phyloP scores from a whole-genome alignment of 2,329 filamentous ascomycete species.

The Neospermospora avenae region DNA sequence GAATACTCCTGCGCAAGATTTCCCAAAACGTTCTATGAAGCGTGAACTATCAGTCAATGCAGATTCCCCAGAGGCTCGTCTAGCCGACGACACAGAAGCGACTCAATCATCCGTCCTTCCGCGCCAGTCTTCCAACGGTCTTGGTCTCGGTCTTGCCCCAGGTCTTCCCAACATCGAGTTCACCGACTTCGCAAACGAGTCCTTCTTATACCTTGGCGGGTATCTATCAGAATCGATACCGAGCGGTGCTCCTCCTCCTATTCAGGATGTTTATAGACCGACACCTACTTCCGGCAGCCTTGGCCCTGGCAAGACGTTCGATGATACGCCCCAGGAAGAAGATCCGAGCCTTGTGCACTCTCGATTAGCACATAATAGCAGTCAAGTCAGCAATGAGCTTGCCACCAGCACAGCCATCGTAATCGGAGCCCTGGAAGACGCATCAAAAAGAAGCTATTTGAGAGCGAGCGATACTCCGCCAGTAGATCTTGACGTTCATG shows the following conservation, averaged over 20 bases:
- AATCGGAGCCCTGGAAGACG: background rate
- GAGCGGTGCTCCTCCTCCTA: background rate
- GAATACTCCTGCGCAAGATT: background rate
- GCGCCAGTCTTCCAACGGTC: too few species aligned
- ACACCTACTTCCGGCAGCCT: background rate
- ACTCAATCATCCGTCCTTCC: background rate
- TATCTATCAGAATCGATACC: background rate
- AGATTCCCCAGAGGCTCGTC: background rate
- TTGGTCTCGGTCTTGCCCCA: too few species aligned
- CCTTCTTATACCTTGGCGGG: background rate
- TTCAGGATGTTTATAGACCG: background rate
- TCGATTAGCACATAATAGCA: background rate
- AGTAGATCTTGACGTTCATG: background rate
- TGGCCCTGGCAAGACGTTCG: too few species aligned
- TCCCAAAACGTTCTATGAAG: background rate
- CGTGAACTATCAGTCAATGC: background rate
- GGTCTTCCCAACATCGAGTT: background rate
- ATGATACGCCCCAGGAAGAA: background rate
- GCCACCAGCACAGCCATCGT: background rate
- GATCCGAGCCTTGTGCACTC: background rate
- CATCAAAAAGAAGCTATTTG: background rate
- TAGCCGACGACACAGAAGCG: background rate
- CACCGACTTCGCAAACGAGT: background rate
- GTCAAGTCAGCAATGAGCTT: background rate
- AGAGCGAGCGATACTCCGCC: background rate